Evolutionary conservation across 2,329 filamentous ascomycete species (phyloP), one percentile per base, ranked within the genome.

Genomic region (Colletotrichum eremochloae): DNA sequence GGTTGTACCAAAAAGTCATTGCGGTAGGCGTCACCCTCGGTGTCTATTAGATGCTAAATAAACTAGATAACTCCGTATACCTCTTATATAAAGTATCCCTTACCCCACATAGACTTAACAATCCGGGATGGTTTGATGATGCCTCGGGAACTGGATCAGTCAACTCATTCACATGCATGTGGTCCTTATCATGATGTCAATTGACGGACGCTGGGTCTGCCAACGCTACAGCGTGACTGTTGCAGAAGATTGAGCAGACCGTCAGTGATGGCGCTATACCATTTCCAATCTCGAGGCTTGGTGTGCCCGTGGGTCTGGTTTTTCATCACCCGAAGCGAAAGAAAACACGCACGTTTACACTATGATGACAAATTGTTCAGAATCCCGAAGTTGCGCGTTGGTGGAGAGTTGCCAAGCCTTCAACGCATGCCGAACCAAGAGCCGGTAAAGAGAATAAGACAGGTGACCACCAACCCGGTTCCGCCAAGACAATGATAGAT

Each of bases 381-480:
- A n/a, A 2, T 3, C 31, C 38, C 6, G 8, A 53, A 50, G 68
- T 24, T 40, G 40, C 67, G 56, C 48, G 38, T 3, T 3, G 2
- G 44, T n/a, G 38, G 20, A 12, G 60, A 63, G 52, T 52, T 40
- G 69, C 69, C 65, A 72, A 69, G 65, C 24, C 24, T 42, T 6
- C 44, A 40, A 64, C 52, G 63, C n/a, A 40, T 72, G 65, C 64
- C 65, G 53, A 72, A 68, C 65, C 53, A 40, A 44, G 58, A 63
- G 58, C 65, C 65, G 60, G 58, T 11, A 12, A 55, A 36, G 31
- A 58, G 20, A 33, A 53, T 33, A 20, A 60, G 52, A 64, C 69
- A 69, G 69, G 53, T 72, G 69, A 69, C 65, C 69, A 69, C n/a
- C 58, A 33, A 72, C 69, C 69, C 14, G 58, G 65, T 68, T 53